Evolutionary conservation across 2,329 filamentous ascomycete species (phyloP).

Genomic region (Escovopsis weberi): DNA sequence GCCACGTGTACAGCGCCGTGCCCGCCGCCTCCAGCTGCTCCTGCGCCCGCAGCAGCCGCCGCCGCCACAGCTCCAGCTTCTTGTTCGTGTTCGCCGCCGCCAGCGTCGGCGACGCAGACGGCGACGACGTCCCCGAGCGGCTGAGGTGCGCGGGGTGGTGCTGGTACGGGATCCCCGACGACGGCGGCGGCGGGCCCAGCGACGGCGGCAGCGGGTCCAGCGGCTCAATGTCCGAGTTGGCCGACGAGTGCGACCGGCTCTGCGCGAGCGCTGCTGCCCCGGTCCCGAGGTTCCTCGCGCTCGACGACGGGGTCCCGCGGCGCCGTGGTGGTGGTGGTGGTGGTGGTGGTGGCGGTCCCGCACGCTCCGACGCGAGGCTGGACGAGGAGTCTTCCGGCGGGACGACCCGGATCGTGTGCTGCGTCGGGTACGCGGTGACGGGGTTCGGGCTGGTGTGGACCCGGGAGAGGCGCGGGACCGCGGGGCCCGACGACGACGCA

Average conservation of each 20-base stretch:
- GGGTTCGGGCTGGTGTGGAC: constrained; percentile 1
- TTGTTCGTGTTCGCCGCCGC: constrained; percentile 44
- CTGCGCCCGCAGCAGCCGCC: constrained; percentile 51
- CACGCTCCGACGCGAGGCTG: too few relatives aligned
- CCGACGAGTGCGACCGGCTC: constrained; percentile 17
- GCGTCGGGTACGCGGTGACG: not conserved
- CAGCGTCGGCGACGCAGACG: constrained; percentile 20
- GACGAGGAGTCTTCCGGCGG: too few relatives aligned
- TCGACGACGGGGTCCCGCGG: constrained; percentile 4
- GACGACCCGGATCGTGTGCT: too few relatives aligned
- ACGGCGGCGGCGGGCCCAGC: constrained; percentile 8
- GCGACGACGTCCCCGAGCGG: constrained; percentile 18
- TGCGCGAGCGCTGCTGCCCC: constrained; percentile 13
- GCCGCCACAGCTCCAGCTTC: constrained; percentile 58
- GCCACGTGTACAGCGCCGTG: constrained; percentile 59
- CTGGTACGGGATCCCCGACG: constrained; percentile 10
- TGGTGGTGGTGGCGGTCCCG: too few relatives aligned
- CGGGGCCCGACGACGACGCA: constrained; percentile 17
- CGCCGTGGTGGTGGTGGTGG: constrained; percentile 20
- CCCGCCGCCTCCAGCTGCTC: constrained; percentile 46
- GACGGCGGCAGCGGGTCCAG: constrained; percentile 26
- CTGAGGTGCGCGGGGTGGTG: too few relatives aligned
- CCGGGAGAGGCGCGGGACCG: constrained; percentile 3
- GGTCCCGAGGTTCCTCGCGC: too few relatives aligned
- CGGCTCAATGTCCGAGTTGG: constrained; percentile 27